Percentiles rank a stretch among this genome's conserved stretches.
Conservation (phyloP, 1,284 basidiomycete genomes). For the Sutorius eximius region DNA sequence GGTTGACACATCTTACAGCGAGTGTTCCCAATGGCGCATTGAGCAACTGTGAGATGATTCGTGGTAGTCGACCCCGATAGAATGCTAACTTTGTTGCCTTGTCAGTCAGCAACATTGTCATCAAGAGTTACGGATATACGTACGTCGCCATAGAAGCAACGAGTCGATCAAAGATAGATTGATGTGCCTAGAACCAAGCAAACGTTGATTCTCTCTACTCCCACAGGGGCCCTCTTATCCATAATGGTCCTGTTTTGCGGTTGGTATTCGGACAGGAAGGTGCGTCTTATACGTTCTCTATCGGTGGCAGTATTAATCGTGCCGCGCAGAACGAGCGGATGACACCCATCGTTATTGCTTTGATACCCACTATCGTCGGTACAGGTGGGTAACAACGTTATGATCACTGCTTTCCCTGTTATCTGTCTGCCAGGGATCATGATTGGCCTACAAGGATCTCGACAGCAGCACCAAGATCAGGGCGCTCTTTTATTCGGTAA, state of each 20-base stretch:
- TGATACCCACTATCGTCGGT: slow-evolving; percentile 64
- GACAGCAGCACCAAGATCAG: slow-evolving; percentile 37
- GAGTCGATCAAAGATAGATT: neutral
- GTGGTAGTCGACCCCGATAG: neutral
- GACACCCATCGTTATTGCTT: slow-evolving; percentile 59
- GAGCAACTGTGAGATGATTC: slow-evolving; percentile 53
- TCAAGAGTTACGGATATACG: slow-evolving; percentile 68
- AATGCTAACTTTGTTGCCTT: neutral
- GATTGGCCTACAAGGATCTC: slow-evolving; percentile 53
- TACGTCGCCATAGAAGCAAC: slow-evolving; percentile 30
- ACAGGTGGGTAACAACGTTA: slow-evolving; percentile 37
- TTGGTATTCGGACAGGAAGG: slow-evolving; percentile 66
- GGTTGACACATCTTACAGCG: slow-evolving; percentile 37
- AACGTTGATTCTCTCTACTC: slow-evolving; percentile 61
- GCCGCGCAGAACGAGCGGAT: slow-evolving; percentile 54
- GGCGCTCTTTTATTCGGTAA: slow-evolving; percentile 59
- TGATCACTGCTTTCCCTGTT: neutral
- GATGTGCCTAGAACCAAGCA: slow-evolving; percentile 49
- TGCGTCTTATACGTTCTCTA: slow-evolving; percentile 13
- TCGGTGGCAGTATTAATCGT: neutral
- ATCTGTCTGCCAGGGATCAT: slow-evolving; percentile 45
- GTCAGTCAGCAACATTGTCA: slow-evolving; percentile 60
- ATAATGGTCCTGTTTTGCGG: slow-evolving; percentile 54
- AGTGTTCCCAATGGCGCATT: slow-evolving; percentile 66
- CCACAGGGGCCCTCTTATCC: slow-evolving; percentile 53